Conservation (phyloP, 2,329 filamentous ascomycete genomes). For the Diaporthe humulicola region DNA sequence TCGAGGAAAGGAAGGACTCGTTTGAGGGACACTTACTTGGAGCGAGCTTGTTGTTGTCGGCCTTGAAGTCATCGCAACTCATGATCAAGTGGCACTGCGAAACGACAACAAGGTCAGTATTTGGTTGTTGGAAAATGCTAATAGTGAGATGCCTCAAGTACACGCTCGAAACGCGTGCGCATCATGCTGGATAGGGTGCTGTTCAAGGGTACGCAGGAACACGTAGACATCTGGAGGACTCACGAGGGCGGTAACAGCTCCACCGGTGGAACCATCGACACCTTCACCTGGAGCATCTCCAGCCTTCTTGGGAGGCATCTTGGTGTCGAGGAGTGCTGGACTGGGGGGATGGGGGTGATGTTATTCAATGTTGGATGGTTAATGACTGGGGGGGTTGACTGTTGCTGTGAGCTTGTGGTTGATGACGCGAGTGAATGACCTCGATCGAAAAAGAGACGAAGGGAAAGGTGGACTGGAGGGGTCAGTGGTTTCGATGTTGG, state of each 20-base stretch:
- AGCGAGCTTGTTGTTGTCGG: constrained; percentile 21
- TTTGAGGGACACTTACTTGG: neutral
- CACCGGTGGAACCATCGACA: neutral
- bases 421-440: neutral
- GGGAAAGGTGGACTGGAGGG: neutral
- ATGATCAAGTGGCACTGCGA: constrained; percentile 13
- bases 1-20: neutral
- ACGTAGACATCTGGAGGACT: neutral
- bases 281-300: neutral
- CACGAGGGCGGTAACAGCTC: neutral
- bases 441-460: neutral
- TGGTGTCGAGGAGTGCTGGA: neutral
- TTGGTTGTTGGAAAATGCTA: neutral
- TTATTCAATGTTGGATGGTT: neutral
- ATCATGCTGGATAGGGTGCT: neutral
- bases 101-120: neutral
- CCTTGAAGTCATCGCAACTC: constrained; percentile 19
- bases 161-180: neutral
- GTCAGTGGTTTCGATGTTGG: neutral
- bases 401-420: neutral
- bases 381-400: neutral
- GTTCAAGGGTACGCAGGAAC: neutral
- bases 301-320: constrained; percentile 19
- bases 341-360: neutral
- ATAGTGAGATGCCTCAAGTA: no score